A percentile compares a stretch with the other conserved stretches of the same genome.
These are phyloP conservation scores for Ganoderma boninense DNA, from an alignment of 1,284 basidiomycete genomes.

Conservation along the genomic window DNA sequence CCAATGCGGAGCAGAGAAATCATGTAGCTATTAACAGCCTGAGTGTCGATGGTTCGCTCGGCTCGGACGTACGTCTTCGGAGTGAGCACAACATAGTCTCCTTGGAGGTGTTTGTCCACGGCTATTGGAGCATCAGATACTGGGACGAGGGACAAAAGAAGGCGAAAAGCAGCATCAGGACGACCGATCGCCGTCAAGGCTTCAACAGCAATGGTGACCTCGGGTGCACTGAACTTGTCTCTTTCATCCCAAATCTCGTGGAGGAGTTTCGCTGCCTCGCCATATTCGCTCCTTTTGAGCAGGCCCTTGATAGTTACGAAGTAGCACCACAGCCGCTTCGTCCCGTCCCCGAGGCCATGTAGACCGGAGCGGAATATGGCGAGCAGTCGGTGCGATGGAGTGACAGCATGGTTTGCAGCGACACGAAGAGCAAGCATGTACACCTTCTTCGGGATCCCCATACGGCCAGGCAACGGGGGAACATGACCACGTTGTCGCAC, in stretches of 20 bases:
- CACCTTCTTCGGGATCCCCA: conserved; percentile 30
- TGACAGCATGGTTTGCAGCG: conserved; percentile 41
- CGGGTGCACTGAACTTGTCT: conserved; percentile 50
- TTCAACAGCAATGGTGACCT: conserved; percentile 59
- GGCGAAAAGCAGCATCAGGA: conserved; percentile 55
- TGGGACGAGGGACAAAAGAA: conserved; percentile 48
- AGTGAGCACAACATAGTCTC: background rate
- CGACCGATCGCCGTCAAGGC: conserved; percentile 54
- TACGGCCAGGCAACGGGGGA: conserved; percentile 40
- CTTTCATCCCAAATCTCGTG: conserved; percentile 43
- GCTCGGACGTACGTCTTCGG: background rate
- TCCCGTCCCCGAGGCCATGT: conserved; percentile 17
- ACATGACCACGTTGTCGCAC: background rate
- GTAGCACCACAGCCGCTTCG: conserved; percentile 49
- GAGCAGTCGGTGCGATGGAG: conserved; percentile 46
- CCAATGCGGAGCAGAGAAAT: conserved; percentile 53
- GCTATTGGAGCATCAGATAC: background rate
- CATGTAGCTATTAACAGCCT: conserved; percentile 64
- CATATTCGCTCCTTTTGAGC: conserved; percentile 48
- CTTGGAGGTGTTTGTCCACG: background rate
- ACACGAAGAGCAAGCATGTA: conserved; percentile 40
- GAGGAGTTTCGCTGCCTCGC: conserved; percentile 56
- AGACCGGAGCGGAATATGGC: conserved; percentile 45
- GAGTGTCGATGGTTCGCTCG: conserved; percentile 36
- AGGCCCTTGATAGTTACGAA: conserved; percentile 64